phyloP scores from a whole-genome alignment of 176 grass and related monocot genomes.

The Oryza officinalis region DNA sequence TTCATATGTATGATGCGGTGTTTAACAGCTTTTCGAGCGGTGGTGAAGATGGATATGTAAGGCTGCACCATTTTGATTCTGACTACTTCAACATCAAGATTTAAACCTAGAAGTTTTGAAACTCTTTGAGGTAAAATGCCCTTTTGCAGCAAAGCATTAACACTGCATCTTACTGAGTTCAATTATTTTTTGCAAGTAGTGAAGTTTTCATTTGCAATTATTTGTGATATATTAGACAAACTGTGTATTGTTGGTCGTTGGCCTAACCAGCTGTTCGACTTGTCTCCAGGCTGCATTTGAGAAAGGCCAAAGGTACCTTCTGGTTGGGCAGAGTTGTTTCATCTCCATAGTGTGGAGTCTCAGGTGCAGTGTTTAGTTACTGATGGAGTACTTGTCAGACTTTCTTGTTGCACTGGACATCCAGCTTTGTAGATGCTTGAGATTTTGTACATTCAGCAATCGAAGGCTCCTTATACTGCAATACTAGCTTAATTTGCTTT shows the following conservation, averaged over 20 bases:
- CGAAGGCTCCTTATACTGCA: neutral
- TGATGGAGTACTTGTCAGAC: neutral
- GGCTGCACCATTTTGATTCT: slow-evolving; percentile 82
- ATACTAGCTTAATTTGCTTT: neutral
- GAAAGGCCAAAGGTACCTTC: neutral
- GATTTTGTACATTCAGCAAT: neutral
- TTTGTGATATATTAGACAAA: neutral
- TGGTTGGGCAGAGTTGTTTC: neutral
- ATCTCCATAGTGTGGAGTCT: neutral
- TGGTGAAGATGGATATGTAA: slow-evolving; percentile 95
- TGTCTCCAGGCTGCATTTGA: neutral
- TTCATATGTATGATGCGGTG: neutral
- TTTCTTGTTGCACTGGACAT: neutral
- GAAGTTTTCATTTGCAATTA: neutral
- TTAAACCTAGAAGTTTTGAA: slow-evolving; percentile 26
- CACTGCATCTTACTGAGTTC: neutral
- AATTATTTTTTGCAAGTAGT: neutral
- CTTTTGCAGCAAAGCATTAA: neutral
- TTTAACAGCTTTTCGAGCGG: slow-evolving; percentile 69
- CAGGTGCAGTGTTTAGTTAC: neutral
- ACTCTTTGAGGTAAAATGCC: neutral
- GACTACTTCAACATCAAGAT: slow-evolving; percentile 91
- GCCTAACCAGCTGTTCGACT: neutral
- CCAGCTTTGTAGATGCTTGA: slow-evolving; percentile 13
- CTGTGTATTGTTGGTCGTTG: neutral